These are phyloP conservation scores for Saccharomycopsis fibuligera DNA, from an alignment of 805 yeast species.

Conservation along the genomic window DNA sequence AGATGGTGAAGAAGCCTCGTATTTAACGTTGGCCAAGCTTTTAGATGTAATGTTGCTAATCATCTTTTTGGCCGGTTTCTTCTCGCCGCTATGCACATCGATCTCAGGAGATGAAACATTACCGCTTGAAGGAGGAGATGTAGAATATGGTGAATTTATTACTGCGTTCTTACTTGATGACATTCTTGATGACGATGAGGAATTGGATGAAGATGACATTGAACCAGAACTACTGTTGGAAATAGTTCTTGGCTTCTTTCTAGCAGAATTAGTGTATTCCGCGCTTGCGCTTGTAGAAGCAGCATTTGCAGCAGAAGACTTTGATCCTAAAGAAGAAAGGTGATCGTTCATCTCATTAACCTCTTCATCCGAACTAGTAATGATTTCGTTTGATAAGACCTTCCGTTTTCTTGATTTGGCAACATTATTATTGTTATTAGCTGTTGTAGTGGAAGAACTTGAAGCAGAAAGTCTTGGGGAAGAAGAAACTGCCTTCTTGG, in stretches of 20 bases:
- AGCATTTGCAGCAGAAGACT: slow-evolving; percentile 1
- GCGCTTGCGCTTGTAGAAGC: slow-evolving; percentile 2
- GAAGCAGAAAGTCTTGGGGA: not conserved
- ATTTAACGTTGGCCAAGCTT: not conserved
- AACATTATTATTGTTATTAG: too few species aligned
- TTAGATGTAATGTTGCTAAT: slow-evolving; percentile 1
- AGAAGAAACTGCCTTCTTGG: slow-evolving; percentile 5
- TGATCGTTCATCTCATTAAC: slow-evolving; percentile 1
- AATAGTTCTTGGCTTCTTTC: slow-evolving; percentile 2
- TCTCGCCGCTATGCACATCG: not conserved
- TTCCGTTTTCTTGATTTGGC: not conserved
- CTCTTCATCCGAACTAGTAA: not conserved
- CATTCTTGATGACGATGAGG: not conserved
- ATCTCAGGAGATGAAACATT: slow-evolving; percentile 10
- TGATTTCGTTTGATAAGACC: not conserved
- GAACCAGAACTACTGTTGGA: slow-evolving; percentile 7
- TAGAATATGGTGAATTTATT: not conserved
- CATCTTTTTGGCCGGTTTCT: not conserved
- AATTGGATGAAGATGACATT: slow-evolving; percentile 2
- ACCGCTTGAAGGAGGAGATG: slow-evolving; percentile 8
- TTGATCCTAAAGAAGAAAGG: not conserved
- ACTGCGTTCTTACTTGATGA: not conserved
- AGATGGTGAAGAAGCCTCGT: not conserved
- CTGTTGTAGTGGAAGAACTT: too few species aligned
- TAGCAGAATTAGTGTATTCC: not conserved